Conservation (phyloP, 106 monocot genomes). For the Allium sativum region DNA sequence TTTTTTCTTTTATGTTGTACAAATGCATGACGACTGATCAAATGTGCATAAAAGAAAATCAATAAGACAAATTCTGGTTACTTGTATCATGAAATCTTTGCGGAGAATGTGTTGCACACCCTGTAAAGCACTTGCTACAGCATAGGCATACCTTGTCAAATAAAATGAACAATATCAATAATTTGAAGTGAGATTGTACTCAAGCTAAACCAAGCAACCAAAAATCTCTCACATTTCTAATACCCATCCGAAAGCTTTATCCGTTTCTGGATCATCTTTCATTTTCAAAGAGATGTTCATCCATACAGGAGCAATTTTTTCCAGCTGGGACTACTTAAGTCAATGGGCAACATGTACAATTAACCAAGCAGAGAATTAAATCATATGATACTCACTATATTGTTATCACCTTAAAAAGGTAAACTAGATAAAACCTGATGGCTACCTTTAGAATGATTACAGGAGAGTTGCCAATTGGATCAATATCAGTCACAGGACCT, state of each 20-base stretch:
- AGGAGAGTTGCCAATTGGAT: background rate
- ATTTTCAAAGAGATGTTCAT: conserved; percentile 88
- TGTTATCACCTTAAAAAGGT: no score
- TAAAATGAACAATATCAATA: background rate
- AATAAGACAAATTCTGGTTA: background rate
- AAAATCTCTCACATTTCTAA: conserved; percentile 67
- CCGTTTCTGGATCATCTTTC: conserved; percentile 85
- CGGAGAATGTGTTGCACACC: conserved; percentile 81
- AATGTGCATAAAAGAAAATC: background rate
- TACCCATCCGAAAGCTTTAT: conserved; percentile 95
- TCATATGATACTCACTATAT: no score
- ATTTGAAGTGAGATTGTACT: background rate
- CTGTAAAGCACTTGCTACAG: conserved; percentile 83
- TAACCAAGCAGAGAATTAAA: background rate
- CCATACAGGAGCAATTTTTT: conserved; percentile 97
- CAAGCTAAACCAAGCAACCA: background rate
- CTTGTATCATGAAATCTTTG: conserved; percentile 98
- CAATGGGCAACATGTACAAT: background rate
- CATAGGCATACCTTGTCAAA: conserved; percentile 67
- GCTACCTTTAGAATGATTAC: background rate
- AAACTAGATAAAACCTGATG: no score
- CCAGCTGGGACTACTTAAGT: conserved; percentile 39
- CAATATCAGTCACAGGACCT: background rate
- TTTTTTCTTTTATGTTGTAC: background rate
- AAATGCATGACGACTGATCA: background rate